Percentiles rank a stretch among this genome's conserved stretches.
Conservation (phyloP, 495 filamentous ascomycete species). For the Aspergillus taichungensis region DNA sequence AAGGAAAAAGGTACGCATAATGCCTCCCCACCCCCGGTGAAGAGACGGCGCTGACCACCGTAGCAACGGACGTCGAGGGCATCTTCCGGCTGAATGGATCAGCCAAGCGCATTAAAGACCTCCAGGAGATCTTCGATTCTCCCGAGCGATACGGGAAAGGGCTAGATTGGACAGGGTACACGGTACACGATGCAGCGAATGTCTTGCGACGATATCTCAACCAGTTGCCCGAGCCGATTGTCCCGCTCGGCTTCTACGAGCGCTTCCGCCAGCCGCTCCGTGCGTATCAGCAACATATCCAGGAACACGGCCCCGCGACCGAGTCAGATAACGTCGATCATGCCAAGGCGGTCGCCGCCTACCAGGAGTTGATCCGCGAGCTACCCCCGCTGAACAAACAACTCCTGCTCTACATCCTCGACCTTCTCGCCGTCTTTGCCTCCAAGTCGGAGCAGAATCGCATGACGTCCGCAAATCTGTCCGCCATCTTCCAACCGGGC, state of each 20-base stretch:
- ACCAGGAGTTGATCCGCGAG: slow-evolving; percentile 86
- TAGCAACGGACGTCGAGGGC: slow-evolving; percentile 92
- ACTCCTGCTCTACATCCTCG: slow-evolving; percentile 90
- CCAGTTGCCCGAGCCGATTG: slow-evolving; percentile 88
- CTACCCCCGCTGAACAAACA: slow-evolving; percentile 91
- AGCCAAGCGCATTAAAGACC: slow-evolving; percentile 96
- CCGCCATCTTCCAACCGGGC: slow-evolving; percentile 97
- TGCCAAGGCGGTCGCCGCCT: slow-evolving; percentile 65
- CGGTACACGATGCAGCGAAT: slow-evolving; percentile 97
- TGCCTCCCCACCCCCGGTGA: no score
- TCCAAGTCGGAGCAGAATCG: slow-evolving; percentile 95
- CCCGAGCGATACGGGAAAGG: slow-evolving; percentile 96
- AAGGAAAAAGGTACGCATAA: slow-evolving; percentile 84
- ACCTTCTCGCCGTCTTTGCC: slow-evolving; percentile 95
- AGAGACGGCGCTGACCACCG: not conserved
- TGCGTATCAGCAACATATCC: slow-evolving; percentile 62
- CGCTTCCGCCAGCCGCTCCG: slow-evolving; percentile 78
- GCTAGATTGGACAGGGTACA: slow-evolving; percentile 94
- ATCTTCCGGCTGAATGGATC: slow-evolving; percentile 96
- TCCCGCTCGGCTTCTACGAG: slow-evolving; percentile 89
- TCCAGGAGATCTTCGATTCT: slow-evolving; percentile 85
- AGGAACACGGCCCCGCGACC: slow-evolving; percentile 10
- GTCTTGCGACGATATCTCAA: slow-evolving; percentile 93
- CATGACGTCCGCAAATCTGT: slow-evolving; percentile 89
- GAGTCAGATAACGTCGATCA: slow-evolving; percentile 58